Conservation (phyloP, 2,329 filamentous ascomycete genomes). For the Huntiella omanensis region DNA sequence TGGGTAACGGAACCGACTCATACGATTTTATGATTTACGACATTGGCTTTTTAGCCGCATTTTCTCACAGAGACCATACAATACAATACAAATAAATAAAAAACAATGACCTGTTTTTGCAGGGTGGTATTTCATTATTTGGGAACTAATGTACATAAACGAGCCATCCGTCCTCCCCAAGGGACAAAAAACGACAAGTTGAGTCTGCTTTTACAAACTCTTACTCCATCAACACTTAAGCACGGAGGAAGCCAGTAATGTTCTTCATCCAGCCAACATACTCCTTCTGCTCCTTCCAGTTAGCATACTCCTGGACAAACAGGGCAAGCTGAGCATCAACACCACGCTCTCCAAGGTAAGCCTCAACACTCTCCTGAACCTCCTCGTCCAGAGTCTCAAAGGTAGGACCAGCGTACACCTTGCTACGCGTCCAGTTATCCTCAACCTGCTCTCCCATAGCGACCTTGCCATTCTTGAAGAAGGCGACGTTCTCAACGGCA, state of each 20-base stretch:
- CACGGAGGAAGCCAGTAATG: slow-evolving; percentile 50
- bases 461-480: slow-evolving; percentile 60
- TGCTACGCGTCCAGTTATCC: slow-evolving; percentile 54
- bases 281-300: slow-evolving; percentile 96
- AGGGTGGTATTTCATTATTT: too few species aligned
- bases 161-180: neutral
- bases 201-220: neutral
- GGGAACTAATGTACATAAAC: too few species aligned
- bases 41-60: neutral
- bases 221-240: slow-evolving; percentile 25
- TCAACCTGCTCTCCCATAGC: slow-evolving; percentile 62
- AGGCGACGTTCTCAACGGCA: slow-evolving; percentile 77
- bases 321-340: slow-evolving; percentile 71
- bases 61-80: too few species aligned
- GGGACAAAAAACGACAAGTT: neutral
- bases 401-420: slow-evolving; percentile 74
- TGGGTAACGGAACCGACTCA: too few species aligned
- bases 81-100: too few species aligned
- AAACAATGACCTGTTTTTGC: too few species aligned
- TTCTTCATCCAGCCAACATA: slow-evolving; percentile 80
- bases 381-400: slow-evolving; percentile 94
- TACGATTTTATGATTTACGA: neutral
- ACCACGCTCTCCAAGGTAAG: slow-evolving; percentile 86
- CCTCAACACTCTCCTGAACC: slow-evolving; percentile 77
- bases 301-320: slow-evolving; percentile 91